A percentile compares a stretch with the other conserved stretches of the same genome.
These are phyloP conservation scores for Wickerhamiella hasegawae DNA, from an alignment of 805 yeast genomes.

Conservation along the genomic window DNA sequence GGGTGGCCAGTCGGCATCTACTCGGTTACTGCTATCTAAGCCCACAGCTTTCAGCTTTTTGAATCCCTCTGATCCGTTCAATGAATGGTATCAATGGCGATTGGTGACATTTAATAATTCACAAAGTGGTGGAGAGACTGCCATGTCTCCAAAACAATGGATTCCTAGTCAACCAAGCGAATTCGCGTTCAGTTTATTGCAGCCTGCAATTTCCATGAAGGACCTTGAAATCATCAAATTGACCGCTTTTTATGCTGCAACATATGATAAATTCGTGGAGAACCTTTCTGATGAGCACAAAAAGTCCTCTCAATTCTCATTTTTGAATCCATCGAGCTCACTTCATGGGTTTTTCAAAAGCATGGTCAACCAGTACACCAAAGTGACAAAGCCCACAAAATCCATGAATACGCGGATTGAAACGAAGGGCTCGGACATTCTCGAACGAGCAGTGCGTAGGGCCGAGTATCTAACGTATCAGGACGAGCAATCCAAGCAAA, in stretches of 20 bases:
- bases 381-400: constrained; percentile 20
- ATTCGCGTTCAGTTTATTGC: not conserved
- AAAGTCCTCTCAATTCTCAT: constrained; percentile 45
- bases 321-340: constrained; percentile 44
- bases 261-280: constrained; percentile 37
- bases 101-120: no score
- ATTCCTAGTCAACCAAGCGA: no score
- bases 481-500: constrained; percentile 20
- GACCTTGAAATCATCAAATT: constrained; percentile 58
- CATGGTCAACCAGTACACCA: constrained; percentile 41
- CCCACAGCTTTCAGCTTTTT: constrained; percentile 48
- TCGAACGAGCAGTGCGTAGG: constrained; percentile 34
- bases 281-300: constrained; percentile 18
- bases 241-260: constrained; percentile 54
- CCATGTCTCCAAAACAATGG: no score
- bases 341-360: constrained; percentile 34
- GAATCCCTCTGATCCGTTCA: constrained; percentile 34
- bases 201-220: constrained; percentile 29
- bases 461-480: constrained; percentile 35
- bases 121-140: no score
- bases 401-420: constrained; percentile 13
- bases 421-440: constrained; percentile 18
- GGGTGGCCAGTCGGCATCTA: not conserved
- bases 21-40: constrained; percentile 17
- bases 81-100: constrained; percentile 39